phyloP scores from a whole-genome alignment of 176 grass and related monocot genomes.

The Zea mays region DNA sequence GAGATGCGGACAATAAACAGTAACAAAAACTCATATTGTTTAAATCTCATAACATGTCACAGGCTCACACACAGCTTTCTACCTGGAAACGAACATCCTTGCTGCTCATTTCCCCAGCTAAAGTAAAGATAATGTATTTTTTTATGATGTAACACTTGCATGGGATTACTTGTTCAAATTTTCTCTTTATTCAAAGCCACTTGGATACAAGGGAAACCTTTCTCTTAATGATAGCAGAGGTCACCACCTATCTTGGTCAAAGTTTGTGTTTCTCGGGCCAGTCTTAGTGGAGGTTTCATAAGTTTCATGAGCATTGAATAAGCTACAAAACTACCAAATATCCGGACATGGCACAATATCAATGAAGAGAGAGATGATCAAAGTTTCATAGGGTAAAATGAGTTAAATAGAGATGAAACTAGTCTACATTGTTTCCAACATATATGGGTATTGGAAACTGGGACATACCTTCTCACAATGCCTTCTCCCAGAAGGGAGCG shows the following conservation, averaged over 20 bases:
- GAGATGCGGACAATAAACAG: slow-evolving; percentile 32
- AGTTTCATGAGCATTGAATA: not conserved
- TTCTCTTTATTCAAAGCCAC: slow-evolving; percentile 58
- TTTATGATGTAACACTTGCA: slow-evolving; percentile 25
- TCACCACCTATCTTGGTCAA: slow-evolving; percentile 46
- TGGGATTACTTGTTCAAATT: slow-evolving; percentile 35
- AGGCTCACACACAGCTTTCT: not conserved
- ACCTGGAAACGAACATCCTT: slow-evolving; percentile 32
- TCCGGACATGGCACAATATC: not conserved
- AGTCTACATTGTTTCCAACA: not conserved
- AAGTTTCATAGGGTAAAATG: not conserved
- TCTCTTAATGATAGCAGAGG: slow-evolving; percentile 58
- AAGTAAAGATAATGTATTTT: slow-evolving; percentile 47
- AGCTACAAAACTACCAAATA: not conserved
- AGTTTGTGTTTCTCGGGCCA: slow-evolving; percentile 61
- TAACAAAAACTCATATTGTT: slow-evolving; percentile 40
- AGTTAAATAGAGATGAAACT: not conserved
- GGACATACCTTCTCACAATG: not conserved
- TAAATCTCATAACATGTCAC: not conserved
- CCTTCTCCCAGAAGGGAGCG: not conserved
- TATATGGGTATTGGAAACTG: not conserved
- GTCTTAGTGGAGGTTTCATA: not conserved
- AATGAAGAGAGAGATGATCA: not conserved
- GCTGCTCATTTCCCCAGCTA: slow-evolving; percentile 29
- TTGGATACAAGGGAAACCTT: slow-evolving; percentile 77